Percentiles rank a stretch among this genome's conserved stretches.
Conservation (phyloP, 2,329 filamentous ascomycete genomes). For the Ascochyta pisi region DNA sequence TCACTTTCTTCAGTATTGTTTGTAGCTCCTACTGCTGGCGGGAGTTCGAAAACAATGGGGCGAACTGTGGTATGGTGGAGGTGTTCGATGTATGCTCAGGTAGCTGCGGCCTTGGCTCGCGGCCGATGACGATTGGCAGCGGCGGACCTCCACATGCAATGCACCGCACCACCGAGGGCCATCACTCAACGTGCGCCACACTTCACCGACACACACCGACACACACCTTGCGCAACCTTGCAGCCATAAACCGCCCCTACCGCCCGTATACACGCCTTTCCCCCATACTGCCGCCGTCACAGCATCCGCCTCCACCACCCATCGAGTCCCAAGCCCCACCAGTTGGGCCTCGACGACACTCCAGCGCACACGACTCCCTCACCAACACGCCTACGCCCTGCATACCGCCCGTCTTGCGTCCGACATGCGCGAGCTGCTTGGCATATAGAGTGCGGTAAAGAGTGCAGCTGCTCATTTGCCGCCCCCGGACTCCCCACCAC, state of each 20-base stretch:
- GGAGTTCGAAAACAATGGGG: not conserved
- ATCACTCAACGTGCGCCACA: constrained; percentile 9
- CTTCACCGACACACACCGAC: not conserved
- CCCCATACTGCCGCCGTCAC: constrained; percentile 3
- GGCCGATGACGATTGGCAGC: constrained; percentile 4
- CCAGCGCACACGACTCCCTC: constrained; percentile 6
- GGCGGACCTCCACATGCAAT: not conserved
- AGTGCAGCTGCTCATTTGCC: constrained; percentile 50
- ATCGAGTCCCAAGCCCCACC: not conserved
- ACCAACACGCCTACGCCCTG: constrained; percentile 18
- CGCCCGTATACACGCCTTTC: not conserved
- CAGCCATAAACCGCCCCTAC: not conserved
- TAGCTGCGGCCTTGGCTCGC: constrained; percentile 7
- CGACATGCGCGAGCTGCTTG: constrained; percentile 35
- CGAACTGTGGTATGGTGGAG: not conserved
- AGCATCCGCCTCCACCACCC: not conserved
- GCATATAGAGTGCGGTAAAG: constrained; percentile 42
- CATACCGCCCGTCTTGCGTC: constrained; percentile 7
- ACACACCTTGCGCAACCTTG: not conserved
- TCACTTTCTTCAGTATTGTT: not conserved
- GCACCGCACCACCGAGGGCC: constrained; percentile 5
- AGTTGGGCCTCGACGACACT: constrained; percentile 11
- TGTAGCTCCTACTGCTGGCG: constrained; percentile 1
- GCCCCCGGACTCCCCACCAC: constrained; percentile 32
- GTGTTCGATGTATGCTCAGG: constrained; percentile 5